These are phyloP conservation scores for Tulasnella sp. DNA, from an alignment of 768 basidiomycete species.

Conservation along the genomic window DNA sequence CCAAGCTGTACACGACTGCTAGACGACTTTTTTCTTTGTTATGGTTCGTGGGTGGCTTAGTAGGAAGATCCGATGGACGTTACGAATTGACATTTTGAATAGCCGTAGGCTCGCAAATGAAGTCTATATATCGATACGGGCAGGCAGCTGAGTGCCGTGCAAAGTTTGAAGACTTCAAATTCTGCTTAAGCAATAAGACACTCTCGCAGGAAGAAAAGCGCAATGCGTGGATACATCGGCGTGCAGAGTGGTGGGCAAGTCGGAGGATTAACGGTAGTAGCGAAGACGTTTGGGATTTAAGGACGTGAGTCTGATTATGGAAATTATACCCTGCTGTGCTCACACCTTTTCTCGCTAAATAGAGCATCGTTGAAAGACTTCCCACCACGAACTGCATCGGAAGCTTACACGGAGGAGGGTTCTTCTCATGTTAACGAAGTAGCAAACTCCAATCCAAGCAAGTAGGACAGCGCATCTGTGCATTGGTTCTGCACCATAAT, in stretches of 20 bases:
- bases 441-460: no score
- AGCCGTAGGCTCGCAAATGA: conserved; percentile 73
- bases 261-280: conserved; percentile 66
- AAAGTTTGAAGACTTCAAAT: conserved; percentile 89
- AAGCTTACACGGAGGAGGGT: neutral
- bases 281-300: conserved; percentile 87
- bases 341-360: neutral
- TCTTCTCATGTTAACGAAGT: no score
- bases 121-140: conserved; percentile 79
- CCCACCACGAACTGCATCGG: conserved; percentile 8
- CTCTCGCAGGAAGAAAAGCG: conserved; percentile 63
- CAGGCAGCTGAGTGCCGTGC: conserved; percentile 51
- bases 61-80: no score
- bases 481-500: no score
- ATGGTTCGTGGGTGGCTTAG: conserved; percentile 33
- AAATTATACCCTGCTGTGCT: neutral
- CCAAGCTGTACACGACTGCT: conserved; percentile 70
- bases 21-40: conserved; percentile 58
- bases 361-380: conserved; percentile 4
- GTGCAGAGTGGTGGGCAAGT: conserved; percentile 92
- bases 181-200: conserved; percentile 74
- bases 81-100: neutral
- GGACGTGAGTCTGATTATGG: conserved; percentile 43
- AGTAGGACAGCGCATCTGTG: no score
- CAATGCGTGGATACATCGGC: conserved; percentile 69